Percentiles rank a stretch among this genome's conserved stretches.
Conservation (phyloP, 192 early-diverging fungal species). For the Rhizoclosmatium sp. region DNA sequence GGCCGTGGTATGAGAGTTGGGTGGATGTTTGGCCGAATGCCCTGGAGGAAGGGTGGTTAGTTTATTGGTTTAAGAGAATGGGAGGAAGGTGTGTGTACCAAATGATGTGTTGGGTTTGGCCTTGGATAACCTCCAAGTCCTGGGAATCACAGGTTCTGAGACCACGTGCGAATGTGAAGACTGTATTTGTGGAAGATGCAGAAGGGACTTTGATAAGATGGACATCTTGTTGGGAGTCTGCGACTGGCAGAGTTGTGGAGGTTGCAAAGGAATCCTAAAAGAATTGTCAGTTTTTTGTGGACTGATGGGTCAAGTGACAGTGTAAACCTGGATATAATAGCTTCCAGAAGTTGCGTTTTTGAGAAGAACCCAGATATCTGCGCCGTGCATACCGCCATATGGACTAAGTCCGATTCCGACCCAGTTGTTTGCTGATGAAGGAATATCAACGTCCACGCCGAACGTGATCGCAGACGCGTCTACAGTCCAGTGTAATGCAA, state of each 20-base stretch:
- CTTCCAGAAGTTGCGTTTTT: slow-evolving; percentile 11
- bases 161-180: slow-evolving; percentile 24
- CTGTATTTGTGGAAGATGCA: background rate
- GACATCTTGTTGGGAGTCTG: slow-evolving; percentile 25
- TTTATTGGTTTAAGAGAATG: background rate
- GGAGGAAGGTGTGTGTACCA: background rate
- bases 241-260: background rate
- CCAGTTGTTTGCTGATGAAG: background rate
- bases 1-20: background rate
- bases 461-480: slow-evolving; percentile 12
- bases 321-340: slow-evolving; percentile 31
- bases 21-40: slow-evolving; percentile 3
- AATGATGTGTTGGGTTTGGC: background rate
- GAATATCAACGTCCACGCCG: slow-evolving; percentile 31
- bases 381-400: slow-evolving; percentile 34
- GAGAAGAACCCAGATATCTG: slow-evolving; percentile 25
- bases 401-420: slow-evolving; percentile 10
- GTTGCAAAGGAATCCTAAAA: slow-evolving; percentile 25
- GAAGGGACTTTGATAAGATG: slow-evolving; percentile 3
- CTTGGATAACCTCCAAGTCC: slow-evolving; percentile 3
- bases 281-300: background rate
- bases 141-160: slow-evolving; percentile 27
- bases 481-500: slow-evolving; percentile 35
- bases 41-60: background rate
- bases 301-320: background rate